These are phyloP conservation scores for Mrakia frigida DNA, from an alignment of 768 basidiomycete genomes.

Conservation along the genomic window DNA sequence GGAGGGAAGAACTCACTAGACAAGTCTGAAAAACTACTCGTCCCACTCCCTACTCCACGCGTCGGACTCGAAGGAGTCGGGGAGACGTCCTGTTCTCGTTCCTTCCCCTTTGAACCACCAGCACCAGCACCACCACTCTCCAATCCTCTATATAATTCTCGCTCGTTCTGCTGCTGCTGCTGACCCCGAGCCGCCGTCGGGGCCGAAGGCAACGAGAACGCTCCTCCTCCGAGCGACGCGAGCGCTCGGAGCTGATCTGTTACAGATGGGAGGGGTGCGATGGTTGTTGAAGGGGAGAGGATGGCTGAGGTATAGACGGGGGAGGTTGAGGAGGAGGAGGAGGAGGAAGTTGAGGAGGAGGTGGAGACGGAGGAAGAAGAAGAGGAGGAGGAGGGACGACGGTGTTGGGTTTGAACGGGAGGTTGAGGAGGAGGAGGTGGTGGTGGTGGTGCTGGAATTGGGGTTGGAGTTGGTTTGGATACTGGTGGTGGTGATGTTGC, in stretches of 20 bases:
- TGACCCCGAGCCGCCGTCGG: too few species aligned
- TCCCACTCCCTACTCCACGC: not conserved
- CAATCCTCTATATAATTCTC: too few species aligned
- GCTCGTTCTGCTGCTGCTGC: too few species aligned
- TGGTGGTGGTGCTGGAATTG: not conserved
- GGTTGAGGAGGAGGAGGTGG: not conserved
- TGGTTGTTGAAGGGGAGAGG: not conserved
- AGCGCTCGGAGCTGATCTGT: constrained; percentile 7
- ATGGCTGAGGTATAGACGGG: not conserved
- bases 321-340: not conserved
- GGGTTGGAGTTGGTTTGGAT: too few species aligned
- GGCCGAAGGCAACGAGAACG: not conserved
- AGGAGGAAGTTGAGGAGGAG: constrained; percentile 4
- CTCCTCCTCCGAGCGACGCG: constrained; percentile 7
- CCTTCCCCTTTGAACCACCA: not conserved
- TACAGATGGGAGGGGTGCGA: not conserved
- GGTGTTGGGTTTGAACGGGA: not conserved
- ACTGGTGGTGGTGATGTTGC: too few species aligned
- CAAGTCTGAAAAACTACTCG: constrained; percentile 1
- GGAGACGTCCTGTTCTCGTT: not conserved
- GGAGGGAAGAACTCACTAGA: not conserved
- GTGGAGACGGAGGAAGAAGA: not conserved
- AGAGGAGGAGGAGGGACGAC: not conserved
- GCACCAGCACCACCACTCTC: not conserved
- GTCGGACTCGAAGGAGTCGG: not conserved